Percentiles rank a stretch among this genome's conserved stretches.
Conservation (phyloP, 768 basidiomycete species). For the Suillus americanus region DNA sequence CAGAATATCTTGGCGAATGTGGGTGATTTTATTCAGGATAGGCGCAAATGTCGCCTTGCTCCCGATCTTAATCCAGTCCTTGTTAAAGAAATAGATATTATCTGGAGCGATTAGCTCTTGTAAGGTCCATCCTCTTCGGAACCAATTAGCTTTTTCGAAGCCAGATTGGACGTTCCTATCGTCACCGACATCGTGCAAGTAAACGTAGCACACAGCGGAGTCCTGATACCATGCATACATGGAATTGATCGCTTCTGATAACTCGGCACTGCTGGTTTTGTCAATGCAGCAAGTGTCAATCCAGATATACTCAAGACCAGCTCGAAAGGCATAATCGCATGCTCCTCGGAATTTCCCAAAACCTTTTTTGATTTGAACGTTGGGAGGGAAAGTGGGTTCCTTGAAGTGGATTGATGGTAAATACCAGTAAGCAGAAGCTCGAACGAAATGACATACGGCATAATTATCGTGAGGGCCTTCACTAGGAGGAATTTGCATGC, state of each 20-base stretch:
- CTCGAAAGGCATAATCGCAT: constrained; percentile 4
- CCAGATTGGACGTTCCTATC: neutral
- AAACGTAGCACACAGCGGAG: constrained; percentile 15
- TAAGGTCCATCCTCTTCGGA: constrained; percentile 18
- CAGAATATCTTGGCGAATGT: constrained; percentile 8
- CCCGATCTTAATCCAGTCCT: constrained; percentile 13
- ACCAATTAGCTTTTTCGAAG: constrained; percentile 13
- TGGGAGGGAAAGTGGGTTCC: neutral
- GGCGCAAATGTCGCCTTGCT: constrained; percentile 5
- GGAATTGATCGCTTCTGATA: constrained; percentile 20
- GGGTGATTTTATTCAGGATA: constrained; percentile 5
- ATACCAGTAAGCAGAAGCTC: neutral
- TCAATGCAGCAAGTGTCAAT: constrained; percentile 21
- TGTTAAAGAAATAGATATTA: constrained; percentile 14
- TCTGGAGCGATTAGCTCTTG: constrained; percentile 17
- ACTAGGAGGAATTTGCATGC: neutral
- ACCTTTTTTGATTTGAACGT: neutral
- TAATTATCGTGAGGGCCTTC: neutral
- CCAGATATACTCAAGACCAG: constrained; percentile 13
- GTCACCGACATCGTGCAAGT: constrained; percentile 14
- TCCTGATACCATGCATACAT: constrained; percentile 21
- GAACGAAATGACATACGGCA: neutral
- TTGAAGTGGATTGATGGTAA: neutral
- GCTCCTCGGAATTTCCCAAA: constrained; percentile 6
- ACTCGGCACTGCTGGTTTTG: constrained; percentile 20